Base-by-base conservation (phyloP, 148 eudicot genomes). In the Heliamphora exappendiculata region DNA sequence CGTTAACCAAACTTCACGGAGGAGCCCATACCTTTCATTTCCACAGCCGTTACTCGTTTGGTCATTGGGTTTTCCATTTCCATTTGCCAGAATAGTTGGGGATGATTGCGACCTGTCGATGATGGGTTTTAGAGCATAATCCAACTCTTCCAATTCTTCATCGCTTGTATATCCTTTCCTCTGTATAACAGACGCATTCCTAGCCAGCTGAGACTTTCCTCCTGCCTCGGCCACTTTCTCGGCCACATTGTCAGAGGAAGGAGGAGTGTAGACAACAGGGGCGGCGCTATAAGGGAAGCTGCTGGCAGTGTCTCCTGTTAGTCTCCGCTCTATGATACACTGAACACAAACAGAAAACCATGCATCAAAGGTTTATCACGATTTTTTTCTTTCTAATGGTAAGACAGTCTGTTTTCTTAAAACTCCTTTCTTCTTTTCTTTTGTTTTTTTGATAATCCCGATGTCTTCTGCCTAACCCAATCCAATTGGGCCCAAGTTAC, bases 141-240 rank as follows among this genome's bases (percentile, higher is more conserved):
- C 89, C 5, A 94, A 80, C 79, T 90, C 88, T 13, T 91, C 93
- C 69, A 94, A 83, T 65, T 94, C 97, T 37, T 92, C 97, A 64
- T 94, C 97, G 17, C 98, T 91, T 4, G 97, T 90, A 71, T 92
- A 94, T 41, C 97, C 98, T 73, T 91, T 94, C 77, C 84, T 87
- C 82, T 88, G 97, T 41, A 84, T 78, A 76, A 79, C 70, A n/a
- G 94, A 88, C 57, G 85, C 85, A 28, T 80, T 90, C 74, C 89
- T 85, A 34, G 80, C 79, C 42, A 86, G 50, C 41, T 79, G 87
- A 42, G 89, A 71, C 54, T 80, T 89, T 29, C 79, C 86, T 42
- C 81, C 84, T 1, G 85, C 88, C 74, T 92, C 92, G 3, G 89
- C 89, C 22, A 92, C 91, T 82, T 89, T 90, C 73, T 88, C 90